Percentiles rank a stretch among this genome's conserved stretches.
These are phyloP conservation scores for Tritrichomonas foetus DNA, from an alignment of 208 protist species.

Conservation along the genomic window DNA sequence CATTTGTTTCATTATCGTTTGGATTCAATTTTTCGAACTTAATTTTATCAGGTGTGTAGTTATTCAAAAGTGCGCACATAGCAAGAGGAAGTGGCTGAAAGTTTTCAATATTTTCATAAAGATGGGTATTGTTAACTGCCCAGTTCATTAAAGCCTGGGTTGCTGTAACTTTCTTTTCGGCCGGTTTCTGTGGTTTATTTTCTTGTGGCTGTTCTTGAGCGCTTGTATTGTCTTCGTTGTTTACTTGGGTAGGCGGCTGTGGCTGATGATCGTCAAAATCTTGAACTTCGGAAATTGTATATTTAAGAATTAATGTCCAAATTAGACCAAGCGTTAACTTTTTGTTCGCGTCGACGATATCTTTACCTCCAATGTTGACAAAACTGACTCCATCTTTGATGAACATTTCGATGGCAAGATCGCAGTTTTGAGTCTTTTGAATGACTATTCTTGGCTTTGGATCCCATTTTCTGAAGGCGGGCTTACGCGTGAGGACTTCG, in stretches of 20 bases:
- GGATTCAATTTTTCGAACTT: background rate
- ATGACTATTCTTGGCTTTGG: background rate
- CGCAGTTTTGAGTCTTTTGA: background rate
- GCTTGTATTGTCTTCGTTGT: too few species aligned
- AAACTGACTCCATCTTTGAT: background rate
- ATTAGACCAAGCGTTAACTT: background rate
- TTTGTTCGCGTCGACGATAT: background rate
- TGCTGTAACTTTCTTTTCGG: too few species aligned
- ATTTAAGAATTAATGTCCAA: background rate
- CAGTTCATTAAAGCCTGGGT: background rate
- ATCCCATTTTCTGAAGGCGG: background rate
- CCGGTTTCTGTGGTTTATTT: too few species aligned
- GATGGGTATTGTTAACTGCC: background rate
- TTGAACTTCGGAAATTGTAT: background rate
- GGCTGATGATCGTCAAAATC: too few species aligned
- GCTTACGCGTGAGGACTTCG: background rate
- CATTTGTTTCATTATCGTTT: background rate
- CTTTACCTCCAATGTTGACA: background rate
- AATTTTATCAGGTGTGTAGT: background rate
- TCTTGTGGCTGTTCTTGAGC: too few species aligned
- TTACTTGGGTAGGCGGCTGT: too few species aligned
- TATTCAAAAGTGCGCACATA: conserved; percentile 23
- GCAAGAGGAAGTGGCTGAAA: background rate
- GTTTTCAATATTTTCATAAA: conserved; percentile 38
- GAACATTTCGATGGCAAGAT: background rate